Evolutionary conservation across 192 early-diverging fungal species (phyloP), one percentile per base, ranked within the genome.

Genomic region (Coemansia sp.): DNA sequence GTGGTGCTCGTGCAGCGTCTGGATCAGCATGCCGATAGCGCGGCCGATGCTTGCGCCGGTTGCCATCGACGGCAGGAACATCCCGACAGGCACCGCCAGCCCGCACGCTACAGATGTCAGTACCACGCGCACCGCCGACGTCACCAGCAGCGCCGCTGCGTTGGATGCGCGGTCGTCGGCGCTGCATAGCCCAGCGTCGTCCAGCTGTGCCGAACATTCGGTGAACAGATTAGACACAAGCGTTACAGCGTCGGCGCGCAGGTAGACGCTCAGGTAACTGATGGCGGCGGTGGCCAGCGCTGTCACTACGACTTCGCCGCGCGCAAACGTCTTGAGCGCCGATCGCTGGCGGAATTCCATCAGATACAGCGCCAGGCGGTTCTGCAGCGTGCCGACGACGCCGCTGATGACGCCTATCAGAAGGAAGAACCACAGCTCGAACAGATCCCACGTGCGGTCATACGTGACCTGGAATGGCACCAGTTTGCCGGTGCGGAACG

Each of bases 21-120:
- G 88, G 19, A 96, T 90, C 2, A 89, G 35, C 70, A 98, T 90
- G 22, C 96, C 96, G 32, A 96, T 54, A 7, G 91, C 87, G n/a
- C 96, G 87, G 9, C 96, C 96, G 82, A 95, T 91, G n/a, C 91
- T 87, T 5, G 92, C 95, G 1, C 93, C 93, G 49, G 92, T 89
- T 11, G 87, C 91, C 90, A 95, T 93, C 9, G 91, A 90, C 7
- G 93, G 93, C 58, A 92, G 84, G 64, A 93, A 92, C 62, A 92
- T 88, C 33, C 93, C 93, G 14, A 85, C 88, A 5, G 93, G 93
- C 14, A 95, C 88, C 5, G 85, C 75, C 33, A 88, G 61, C 1
- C 92, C 93, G 75, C 89, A 90, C 1, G 91, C 90, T 8, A 92
- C 55, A 7, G 87, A 75, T 5, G 88, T 91, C 10, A 93, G 67